These are phyloP conservation scores for Trichomonascus vanleenenianus DNA, from an alignment of 805 yeast genomes.

Conservation along the genomic window DNA sequence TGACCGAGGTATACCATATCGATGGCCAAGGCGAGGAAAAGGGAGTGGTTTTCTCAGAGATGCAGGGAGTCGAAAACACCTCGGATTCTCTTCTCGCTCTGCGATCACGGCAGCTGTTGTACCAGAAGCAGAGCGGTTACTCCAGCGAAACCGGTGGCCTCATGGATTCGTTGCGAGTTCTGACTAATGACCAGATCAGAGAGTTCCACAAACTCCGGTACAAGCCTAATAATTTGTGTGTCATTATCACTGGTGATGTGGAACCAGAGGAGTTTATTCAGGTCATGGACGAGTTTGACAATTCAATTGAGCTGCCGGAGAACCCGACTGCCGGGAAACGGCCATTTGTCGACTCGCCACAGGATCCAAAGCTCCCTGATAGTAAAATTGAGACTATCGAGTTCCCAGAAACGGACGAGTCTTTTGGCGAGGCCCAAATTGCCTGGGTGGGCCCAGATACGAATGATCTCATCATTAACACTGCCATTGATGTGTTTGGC, in stretches of 20 bases:
- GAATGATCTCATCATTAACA: slow-evolving; percentile 41
- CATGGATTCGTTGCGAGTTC: slow-evolving; percentile 61
- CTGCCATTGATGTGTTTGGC: slow-evolving; percentile 66
- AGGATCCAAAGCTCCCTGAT: slow-evolving; percentile 35
- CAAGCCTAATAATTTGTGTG: slow-evolving; percentile 75
- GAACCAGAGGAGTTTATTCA: slow-evolving; percentile 62
- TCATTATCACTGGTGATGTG: slow-evolving; percentile 81
- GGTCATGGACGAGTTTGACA: slow-evolving; percentile 54
- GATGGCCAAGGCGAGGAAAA: slow-evolving; percentile 88
- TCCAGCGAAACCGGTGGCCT: slow-evolving; percentile 93
- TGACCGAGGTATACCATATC: slow-evolving; percentile 91
- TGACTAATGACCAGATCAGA: slow-evolving; percentile 67
- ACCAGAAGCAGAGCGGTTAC: slow-evolving; percentile 62
- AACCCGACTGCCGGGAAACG: slow-evolving; percentile 19
- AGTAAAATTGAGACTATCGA: slow-evolving; percentile 45
- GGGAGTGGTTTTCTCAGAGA: slow-evolving; percentile 95
- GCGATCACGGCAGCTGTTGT: slow-evolving; percentile 32
- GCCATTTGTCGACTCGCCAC: slow-evolving; percentile 57
- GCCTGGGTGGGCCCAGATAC: slow-evolving; percentile 79
- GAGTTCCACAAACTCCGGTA: slow-evolving; percentile 66
- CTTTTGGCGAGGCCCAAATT: slow-evolving; percentile 65
- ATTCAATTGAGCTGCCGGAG: slow-evolving; percentile 31
- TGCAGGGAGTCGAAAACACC: slow-evolving; percentile 87
- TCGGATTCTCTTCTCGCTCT: slow-evolving; percentile 60
- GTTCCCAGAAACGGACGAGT: slow-evolving; percentile 87